Conservation (phyloP, 2,329 filamentous ascomycete species). For the Scedosporium dehoogii region DNA sequence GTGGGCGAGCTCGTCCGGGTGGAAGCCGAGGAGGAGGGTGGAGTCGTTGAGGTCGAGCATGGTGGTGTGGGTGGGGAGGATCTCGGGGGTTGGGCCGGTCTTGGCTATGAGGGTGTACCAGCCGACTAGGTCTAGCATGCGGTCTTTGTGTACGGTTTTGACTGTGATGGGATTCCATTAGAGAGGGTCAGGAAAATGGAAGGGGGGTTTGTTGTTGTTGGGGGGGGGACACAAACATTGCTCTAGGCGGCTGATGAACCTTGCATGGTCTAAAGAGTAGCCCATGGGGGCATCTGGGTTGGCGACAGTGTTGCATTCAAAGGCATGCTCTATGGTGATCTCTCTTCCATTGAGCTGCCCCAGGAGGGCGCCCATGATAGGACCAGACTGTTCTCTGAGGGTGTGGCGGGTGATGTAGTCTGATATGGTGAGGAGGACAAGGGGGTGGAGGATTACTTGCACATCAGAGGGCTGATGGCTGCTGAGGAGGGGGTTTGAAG, state of each 20-base stretch:
- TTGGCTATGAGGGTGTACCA: conserved; percentile 77
- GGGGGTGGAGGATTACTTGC: conserved; percentile 77
- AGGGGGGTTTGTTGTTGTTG: too few relatives aligned
- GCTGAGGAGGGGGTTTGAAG: conserved; percentile 45
- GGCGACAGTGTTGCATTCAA: conserved; percentile 59
- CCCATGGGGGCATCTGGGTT: conserved; percentile 39
- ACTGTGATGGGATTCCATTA: conserved; percentile 38
- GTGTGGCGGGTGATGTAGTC: conserved; percentile 92
- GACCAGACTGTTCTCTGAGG: conserved; percentile 62
- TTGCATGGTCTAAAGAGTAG: conserved; percentile 53
- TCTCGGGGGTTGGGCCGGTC: conserved; percentile 58
- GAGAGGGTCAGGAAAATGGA: too few relatives aligned
- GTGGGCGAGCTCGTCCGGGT: conserved; percentile 50
- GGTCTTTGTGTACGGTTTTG: conserved; percentile 78
- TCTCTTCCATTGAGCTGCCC: conserved; percentile 86
- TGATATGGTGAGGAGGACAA: conserved; percentile 91
- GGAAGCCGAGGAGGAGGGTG: conserved; percentile 79
- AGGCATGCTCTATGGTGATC: conserved; percentile 87
- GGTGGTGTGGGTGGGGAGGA: conserved; percentile 67
- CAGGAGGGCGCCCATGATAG: conserved; percentile 77
- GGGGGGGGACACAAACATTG: conserved; percentile 58
- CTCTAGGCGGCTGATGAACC: conserved; percentile 70
- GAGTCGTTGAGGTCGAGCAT: conserved; percentile 75
- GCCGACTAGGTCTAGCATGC: conserved; percentile 76
- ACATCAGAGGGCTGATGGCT: conserved; percentile 62